Evolutionary conservation across 108 stramenopile genomes (phyloP).

Genomic region (Heterococcus sp.): DNA sequence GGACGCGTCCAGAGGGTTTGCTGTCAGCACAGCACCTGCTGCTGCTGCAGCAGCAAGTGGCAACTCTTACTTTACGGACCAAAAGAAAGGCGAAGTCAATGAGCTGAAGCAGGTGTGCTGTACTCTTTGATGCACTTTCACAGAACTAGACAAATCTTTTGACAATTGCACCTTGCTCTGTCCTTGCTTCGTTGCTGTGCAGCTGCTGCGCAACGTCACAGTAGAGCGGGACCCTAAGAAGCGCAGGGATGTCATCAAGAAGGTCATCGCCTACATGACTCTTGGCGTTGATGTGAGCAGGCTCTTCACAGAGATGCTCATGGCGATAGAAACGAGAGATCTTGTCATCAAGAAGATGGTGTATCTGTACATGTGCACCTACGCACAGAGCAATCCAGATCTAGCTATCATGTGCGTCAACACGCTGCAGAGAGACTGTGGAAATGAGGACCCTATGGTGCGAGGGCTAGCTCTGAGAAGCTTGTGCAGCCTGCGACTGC

Average conservation of each 20-base stretch:
- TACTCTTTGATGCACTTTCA: neutral
- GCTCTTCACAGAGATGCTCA: conserved; percentile 98
- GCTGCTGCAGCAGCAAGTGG: neutral
- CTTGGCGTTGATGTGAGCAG: conserved; percentile 97
- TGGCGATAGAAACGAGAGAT: conserved; percentile 79
- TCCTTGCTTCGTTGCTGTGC: neutral
- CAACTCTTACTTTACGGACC: conserved; percentile 52
- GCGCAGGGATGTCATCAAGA: conserved; percentile 98
- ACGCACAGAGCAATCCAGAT: conserved; percentile 91
- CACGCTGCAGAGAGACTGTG: conserved; percentile 92
- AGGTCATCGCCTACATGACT: conserved; percentile 99
- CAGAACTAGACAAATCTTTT: neutral
- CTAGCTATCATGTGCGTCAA: conserved; percentile 99
- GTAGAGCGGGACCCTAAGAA: conserved; percentile 84
- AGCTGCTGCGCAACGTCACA: conserved; percentile 77
- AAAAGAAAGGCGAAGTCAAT: conserved; percentile 61
- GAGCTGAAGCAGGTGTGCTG: conserved; percentile 51
- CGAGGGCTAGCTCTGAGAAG: conserved; percentile 92
- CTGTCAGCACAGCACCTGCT: neutral
- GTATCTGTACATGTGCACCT: conserved; percentile 94
- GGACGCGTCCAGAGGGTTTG: neutral
- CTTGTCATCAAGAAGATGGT: conserved; percentile 99
- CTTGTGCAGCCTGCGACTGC: conserved; percentile 83
- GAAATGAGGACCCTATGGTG: conserved; percentile 93
- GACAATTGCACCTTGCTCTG: neutral